Conservation (phyloP, 257 asterid species). For the Anisodus acutangulus region DNA sequence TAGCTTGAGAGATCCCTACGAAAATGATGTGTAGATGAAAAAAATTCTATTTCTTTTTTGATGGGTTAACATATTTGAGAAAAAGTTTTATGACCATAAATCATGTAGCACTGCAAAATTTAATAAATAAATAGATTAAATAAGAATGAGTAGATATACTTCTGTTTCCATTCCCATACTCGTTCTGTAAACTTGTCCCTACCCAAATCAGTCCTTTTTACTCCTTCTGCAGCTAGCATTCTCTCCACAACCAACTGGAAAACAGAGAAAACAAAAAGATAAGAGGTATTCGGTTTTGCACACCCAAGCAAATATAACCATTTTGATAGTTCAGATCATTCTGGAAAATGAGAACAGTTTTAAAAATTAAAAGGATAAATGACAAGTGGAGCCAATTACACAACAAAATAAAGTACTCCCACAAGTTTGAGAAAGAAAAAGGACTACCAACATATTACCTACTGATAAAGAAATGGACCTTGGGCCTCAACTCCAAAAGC, state of each 20-base stretch:
- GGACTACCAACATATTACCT: neutral
- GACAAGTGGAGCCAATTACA: neutral
- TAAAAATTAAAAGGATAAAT: neutral
- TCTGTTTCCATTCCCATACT: slow-evolving; percentile 99
- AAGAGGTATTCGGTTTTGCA: slow-evolving; percentile 12
- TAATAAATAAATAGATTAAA: slow-evolving; percentile 31
- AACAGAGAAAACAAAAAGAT: slow-evolving; percentile 14
- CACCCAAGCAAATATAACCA: slow-evolving; percentile 9
- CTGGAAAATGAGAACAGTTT: neutral
- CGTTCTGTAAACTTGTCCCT: slow-evolving; percentile 89
- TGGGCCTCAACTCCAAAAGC: too few species aligned
- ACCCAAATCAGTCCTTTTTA: slow-evolving; percentile 82
- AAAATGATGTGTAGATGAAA: neutral
- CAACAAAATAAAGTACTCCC: neutral
- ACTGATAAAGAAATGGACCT: neutral
- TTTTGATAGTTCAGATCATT: neutral
- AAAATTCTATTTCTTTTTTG: neutral
- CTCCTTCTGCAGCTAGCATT: slow-evolving; percentile 94
- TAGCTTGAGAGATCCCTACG: slow-evolving; percentile 6
- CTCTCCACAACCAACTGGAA: slow-evolving; percentile 96
- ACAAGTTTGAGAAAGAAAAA: slow-evolving; percentile 16
- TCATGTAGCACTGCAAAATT: slow-evolving; percentile 22
- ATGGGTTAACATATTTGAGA: neutral
- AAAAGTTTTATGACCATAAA: neutral
- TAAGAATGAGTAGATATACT: slow-evolving; percentile 55